Evolutionary conservation across 208 protist species (phyloP).

Genomic region (Herpetomonas samuelpessoai): DNA sequence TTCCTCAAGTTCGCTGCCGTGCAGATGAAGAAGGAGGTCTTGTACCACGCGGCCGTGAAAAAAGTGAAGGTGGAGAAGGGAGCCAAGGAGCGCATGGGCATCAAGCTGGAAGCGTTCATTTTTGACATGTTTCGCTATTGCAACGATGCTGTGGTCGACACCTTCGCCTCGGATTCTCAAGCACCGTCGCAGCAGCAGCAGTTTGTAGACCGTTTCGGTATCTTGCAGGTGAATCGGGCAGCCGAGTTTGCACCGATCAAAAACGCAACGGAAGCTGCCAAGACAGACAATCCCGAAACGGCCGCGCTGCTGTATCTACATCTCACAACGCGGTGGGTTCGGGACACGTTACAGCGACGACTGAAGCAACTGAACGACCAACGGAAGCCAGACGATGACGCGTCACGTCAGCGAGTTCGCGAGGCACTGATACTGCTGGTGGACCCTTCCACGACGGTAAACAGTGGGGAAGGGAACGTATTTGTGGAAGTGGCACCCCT

Average conservation of each 20-base stretch:
- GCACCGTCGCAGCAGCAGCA: constrained; percentile 3
- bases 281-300: constrained; percentile 77
- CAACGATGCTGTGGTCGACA: constrained; percentile 22
- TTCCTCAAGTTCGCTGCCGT: constrained; percentile 68
- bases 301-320: constrained; percentile 56
- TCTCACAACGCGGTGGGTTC: constrained; percentile 75
- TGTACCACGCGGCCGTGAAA: constrained; percentile 96
- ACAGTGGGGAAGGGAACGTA: constrained; percentile 10
- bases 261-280: constrained; percentile 84
- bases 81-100: constrained; percentile 28
- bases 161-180: constrained; percentile 3
- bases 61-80: constrained; percentile 85
- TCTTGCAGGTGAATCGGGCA: constrained; percentile 85
- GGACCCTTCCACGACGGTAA: too few relatives aligned
- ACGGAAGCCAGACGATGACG: too few relatives aligned
- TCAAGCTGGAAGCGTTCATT: constrained; percentile 98
- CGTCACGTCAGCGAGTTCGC: too few relatives aligned
- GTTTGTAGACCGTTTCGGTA: constrained; percentile 44
- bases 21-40: constrained; percentile 36
- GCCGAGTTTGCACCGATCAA: constrained; percentile 98
- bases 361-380: too few relatives aligned
- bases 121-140: constrained; percentile 95
- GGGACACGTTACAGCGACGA: constrained; percentile 20
- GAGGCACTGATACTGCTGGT: too few relatives aligned
- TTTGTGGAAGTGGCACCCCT: constrained; percentile 91